Percentiles rank a stretch among this genome's conserved stretches.
These are phyloP conservation scores for Scleroderma bovista DNA, from an alignment of 768 basidiomycete species.

Conservation along the genomic window DNA sequence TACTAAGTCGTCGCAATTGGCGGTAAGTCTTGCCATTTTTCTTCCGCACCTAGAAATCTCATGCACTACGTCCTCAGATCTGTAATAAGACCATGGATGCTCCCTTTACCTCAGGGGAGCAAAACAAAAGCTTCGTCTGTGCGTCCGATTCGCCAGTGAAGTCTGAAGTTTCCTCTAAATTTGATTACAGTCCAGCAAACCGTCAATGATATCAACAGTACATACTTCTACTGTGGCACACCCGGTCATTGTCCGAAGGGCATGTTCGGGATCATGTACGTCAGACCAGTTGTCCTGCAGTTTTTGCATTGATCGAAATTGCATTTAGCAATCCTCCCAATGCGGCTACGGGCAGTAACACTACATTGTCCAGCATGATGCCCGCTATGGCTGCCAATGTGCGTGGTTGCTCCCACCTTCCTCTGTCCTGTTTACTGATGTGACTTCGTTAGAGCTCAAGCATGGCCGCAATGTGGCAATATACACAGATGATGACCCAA, in stretches of 20 bases:
- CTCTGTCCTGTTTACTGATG: background rate
- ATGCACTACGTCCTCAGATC: conserved; percentile 20
- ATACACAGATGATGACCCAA: conserved; percentile 43
- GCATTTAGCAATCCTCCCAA: conserved; percentile 51
- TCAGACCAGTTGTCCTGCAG: conserved; percentile 5
- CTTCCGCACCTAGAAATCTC: background rate
- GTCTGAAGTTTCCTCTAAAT: conserved; percentile 14
- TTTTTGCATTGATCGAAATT: conserved; percentile 4
- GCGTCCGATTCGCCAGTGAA: conserved; percentile 16
- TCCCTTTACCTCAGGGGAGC: conserved; percentile 51
- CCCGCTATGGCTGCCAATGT: conserved; percentile 40
- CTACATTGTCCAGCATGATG: conserved; percentile 53
- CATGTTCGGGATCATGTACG: conserved; percentile 76
- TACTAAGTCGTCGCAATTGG: conserved; percentile 65
- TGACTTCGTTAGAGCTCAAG: conserved; percentile 40
- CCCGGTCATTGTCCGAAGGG: conserved; percentile 73
- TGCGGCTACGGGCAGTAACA: conserved; percentile 34
- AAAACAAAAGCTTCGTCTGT: conserved; percentile 61
- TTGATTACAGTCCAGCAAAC: conserved; percentile 49
- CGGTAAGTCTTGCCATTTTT: conserved; percentile 7
- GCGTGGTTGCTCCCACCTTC: conserved; percentile 11
- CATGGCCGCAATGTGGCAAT: conserved; percentile 50
- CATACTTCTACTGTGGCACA: conserved; percentile 70
- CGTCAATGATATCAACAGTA: conserved; percentile 69
- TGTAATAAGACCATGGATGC: conserved; percentile 67